These are phyloP conservation scores for Byssoonygena ceratinophila DNA, from an alignment of 2,329 filamentous ascomycete species.

Conservation along the genomic window DNA sequence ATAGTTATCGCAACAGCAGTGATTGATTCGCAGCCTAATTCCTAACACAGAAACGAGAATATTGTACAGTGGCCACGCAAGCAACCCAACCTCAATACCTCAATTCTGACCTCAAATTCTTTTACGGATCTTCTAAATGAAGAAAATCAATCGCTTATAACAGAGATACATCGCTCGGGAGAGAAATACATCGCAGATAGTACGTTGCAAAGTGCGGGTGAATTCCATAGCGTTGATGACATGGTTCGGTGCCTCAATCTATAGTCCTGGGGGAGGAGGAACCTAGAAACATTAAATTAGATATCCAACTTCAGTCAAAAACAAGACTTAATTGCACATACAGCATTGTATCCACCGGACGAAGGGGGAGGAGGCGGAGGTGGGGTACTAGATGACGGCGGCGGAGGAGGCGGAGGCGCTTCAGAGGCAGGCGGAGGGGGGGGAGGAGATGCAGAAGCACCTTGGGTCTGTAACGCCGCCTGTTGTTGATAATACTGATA, in stretches of 20 bases:
- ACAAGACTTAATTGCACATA: conserved; percentile 28
- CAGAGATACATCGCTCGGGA: no score
- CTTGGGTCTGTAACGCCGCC: conserved; percentile 42
- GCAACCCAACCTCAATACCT: neutral
- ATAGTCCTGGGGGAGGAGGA: conserved; percentile 44
- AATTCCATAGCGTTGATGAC: neutral
- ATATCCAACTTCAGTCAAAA: neutral
- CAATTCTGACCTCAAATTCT: neutral
- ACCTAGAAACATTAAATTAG: conserved; percentile 28
- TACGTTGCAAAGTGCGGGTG: neutral
- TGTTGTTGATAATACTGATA: conserved; percentile 66
- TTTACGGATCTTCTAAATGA: neutral
- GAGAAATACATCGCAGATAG: neutral
- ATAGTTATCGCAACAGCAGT: neutral
- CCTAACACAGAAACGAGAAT: neutral
- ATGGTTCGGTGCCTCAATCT: conserved; percentile 1
- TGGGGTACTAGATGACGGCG: conserved; percentile 52
- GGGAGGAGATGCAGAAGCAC: conserved; percentile 30
- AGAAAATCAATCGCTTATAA: neutral
- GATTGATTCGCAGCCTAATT: neutral
- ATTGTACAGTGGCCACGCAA: conserved; percentile 1
- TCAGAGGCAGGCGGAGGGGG: conserved; percentile 38
- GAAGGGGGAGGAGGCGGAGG: conserved; percentile 51
- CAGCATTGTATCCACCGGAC: conserved; percentile 53
- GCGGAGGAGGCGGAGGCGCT: conserved; percentile 45